Evolutionary conservation across 169 alveolate species (phyloP), one percentile per base, ranked within the genome.

Genomic region (Plasmodium malariae): DNA sequence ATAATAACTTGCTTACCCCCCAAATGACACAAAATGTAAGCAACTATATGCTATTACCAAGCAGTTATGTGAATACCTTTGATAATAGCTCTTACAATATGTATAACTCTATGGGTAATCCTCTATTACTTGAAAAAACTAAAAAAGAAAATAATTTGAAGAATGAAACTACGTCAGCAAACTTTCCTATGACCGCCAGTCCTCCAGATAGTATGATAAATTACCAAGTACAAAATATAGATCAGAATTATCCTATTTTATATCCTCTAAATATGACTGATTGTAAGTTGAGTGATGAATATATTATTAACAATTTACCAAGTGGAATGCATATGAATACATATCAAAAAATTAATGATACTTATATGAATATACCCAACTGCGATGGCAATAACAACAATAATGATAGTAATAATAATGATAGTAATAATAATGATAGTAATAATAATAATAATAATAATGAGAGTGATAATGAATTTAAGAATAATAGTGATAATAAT

Each of bases 101-200:
- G 3, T 78, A 63, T 48, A 63, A 65, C 30, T 54, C 60, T 12
- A 30, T 49, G 57, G 55, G 17, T 19, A 49, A 78, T 21, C 34
- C 78, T 6, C 32, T 45, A 30, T 19, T 65, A 60, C 28, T 14
- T 55, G 69, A 78, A 62, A 55, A 78, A 19, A 45, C n/a, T 32
- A 40, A 62, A 78, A 78, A 30, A 6, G 89, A 34, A 60, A 63
- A 67, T 21, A 76, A 36, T 45, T 26, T 62, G 26, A 36, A 12
- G 12, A 45, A 43, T 51, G 49, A 17, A 40, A 62, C 43, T 49
- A 34, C 32, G 6, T 63, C n/a, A 4, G 28, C 68, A 51, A 67
- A 78, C 26, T 14, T 62, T 30, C 14, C 80, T 28, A 1, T 45
- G 36, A 62, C 14, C 26, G 14, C 37, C 30, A 78, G 63, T 24